Evolutionary conservation across 2,329 filamentous ascomycete genomes (phyloP).

Genomic region (Talaromyces amestolkiae): DNA sequence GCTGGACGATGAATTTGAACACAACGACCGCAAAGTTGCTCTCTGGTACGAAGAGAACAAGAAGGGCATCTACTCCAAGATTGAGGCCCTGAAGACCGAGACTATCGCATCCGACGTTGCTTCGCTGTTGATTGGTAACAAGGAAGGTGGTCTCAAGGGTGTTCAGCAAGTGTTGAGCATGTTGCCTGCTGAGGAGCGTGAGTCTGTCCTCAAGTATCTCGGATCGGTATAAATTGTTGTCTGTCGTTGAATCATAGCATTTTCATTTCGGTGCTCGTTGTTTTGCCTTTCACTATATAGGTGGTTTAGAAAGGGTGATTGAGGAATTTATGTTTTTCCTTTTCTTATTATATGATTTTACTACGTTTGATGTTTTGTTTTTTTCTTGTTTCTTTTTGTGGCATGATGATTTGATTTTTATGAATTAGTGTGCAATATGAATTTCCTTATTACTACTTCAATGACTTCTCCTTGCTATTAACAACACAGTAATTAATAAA

Average conservation of each 20-base stretch:
- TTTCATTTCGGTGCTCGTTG: slow-evolving; percentile 3
- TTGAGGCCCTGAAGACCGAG: slow-evolving; percentile 79
- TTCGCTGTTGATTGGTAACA: slow-evolving; percentile 63
- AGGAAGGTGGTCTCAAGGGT: slow-evolving; percentile 73
- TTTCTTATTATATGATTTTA: not conserved
- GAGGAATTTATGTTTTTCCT: not conserved
- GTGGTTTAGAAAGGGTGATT: slow-evolving; percentile 4
- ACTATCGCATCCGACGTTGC: slow-evolving; percentile 68
- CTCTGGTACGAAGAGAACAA: slow-evolving; percentile 96
- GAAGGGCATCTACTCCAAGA: slow-evolving; percentile 76
- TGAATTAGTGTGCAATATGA: slow-evolving; percentile 18
- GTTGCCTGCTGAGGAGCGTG: slow-evolving; percentile 83
- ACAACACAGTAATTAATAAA: too few species aligned
- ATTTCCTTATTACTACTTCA: slow-evolving; percentile 13
- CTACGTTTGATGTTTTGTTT: not conserved
- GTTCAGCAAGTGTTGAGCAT: slow-evolving; percentile 81
- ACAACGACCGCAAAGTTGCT: slow-evolving; percentile 77
- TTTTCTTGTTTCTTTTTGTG: not conserved
- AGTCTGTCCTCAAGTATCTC: slow-evolving; percentile 67
- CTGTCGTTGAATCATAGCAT: not conserved
- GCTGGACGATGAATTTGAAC: slow-evolving; percentile 64
- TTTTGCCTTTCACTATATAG: slow-evolving; percentile 6
- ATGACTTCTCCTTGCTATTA: not conserved
- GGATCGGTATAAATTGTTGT: slow-evolving; percentile 26
- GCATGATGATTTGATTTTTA: slow-evolving; percentile 11